Conservation (phyloP, 495 filamentous ascomycete genomes). For the Penicillium herquei region DNA sequence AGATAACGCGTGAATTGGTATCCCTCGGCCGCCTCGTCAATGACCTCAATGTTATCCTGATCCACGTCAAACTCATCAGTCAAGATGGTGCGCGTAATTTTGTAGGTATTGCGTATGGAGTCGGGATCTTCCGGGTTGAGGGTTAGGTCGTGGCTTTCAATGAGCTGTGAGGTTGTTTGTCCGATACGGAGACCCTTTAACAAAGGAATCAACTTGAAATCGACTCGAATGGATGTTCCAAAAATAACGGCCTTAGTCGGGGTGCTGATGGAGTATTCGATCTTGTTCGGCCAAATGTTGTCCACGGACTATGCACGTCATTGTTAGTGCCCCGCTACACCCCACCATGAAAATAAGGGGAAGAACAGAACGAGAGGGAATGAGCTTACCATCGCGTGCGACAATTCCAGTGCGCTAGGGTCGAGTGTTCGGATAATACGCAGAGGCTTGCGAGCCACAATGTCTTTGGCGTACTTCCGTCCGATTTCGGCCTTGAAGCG, state of each 20-base stretch:
- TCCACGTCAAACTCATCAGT: constrained; percentile 61
- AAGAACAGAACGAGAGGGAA: not conserved
- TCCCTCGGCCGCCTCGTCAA: constrained; percentile 73
- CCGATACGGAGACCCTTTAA: constrained; percentile 84
- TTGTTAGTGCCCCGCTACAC: constrained; percentile 9
- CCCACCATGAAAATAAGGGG: not conserved
- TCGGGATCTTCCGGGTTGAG: constrained; percentile 50
- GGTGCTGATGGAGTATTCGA: constrained; percentile 85
- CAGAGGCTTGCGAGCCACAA: constrained; percentile 73
- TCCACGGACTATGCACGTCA: constrained; percentile 61
- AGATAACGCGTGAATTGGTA: constrained; percentile 70
- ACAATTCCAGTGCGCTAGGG: constrained; percentile 74
- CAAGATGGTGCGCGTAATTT: constrained; percentile 59
- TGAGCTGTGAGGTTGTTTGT: constrained; percentile 67
- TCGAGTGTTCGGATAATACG: constrained; percentile 86
- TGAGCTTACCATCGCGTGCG: constrained; percentile 71
- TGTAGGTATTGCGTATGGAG: constrained; percentile 54
- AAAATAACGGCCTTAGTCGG: constrained; percentile 91
- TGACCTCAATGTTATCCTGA: constrained; percentile 61
- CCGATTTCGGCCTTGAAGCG: constrained; percentile 84
- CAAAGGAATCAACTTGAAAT: constrained; percentile 78
- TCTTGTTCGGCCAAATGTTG: constrained; percentile 92
- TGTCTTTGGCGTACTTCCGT: constrained; percentile 76
- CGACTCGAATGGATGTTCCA: constrained; percentile 74
- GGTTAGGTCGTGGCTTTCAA: constrained; percentile 74